Conservation (phyloP, 177 flowering plant genomes). For the Telopea speciosissima region DNA sequence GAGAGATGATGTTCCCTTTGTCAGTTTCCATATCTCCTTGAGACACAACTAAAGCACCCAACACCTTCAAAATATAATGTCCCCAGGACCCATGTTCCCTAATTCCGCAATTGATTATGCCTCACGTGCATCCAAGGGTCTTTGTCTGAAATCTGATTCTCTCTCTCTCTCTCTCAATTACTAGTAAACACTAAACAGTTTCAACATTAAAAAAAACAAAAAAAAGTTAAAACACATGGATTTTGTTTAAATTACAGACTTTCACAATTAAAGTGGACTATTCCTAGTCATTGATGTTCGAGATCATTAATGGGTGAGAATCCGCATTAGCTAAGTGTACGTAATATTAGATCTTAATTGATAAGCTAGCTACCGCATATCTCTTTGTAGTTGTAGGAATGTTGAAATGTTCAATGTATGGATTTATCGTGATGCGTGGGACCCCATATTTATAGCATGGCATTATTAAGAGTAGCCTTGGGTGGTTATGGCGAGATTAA, state of each 20-base stretch:
- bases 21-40: not conserved
- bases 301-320: not conserved
- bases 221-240: not conserved
- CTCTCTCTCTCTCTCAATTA: too few species aligned
- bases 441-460: too few species aligned
- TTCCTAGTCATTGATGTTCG: not conserved
- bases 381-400: not conserved
- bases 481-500: too few species aligned
- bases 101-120: not conserved
- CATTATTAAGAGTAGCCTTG: too few species aligned
- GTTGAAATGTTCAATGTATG: not conserved
- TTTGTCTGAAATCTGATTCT: too few species aligned
- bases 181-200: too few species aligned
- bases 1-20: not conserved
- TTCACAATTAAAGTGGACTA: not conserved
- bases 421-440: not conserved
- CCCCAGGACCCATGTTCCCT: constrained; percentile 3
- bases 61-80: not conserved
- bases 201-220: too few species aligned
- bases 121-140: not conserved
- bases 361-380: too few species aligned
- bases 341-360: not conserved
- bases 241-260: not conserved
- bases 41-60: constrained; percentile 8
- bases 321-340: too few species aligned